phyloP scores from a whole-genome alignment of 108 stramenopile species.

The Cylindrotheca fusiformis region DNA sequence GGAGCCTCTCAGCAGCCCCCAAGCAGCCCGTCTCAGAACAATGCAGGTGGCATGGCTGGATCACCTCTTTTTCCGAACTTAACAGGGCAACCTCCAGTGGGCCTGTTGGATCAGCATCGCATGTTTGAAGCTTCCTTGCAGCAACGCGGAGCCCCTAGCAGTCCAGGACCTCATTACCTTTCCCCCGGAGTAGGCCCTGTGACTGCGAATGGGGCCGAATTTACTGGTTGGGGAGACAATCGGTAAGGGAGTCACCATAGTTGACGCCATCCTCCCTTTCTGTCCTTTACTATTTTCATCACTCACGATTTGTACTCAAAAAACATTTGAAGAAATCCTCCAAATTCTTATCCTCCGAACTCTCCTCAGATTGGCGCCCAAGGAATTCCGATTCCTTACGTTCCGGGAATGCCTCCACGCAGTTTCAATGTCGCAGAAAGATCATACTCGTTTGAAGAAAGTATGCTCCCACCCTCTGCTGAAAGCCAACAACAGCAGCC shows the following conservation, averaged over 20 bases:
- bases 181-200: constrained; percentile 12
- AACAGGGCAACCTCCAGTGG: constrained; percentile 6
- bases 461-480: constrained; percentile 32
- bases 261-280: too few relatives aligned
- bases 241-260: constrained; percentile 12
- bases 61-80: constrained; percentile 56
- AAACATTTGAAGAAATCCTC: neutral
- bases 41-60: constrained; percentile 24
- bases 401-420: constrained; percentile 32
- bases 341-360: constrained; percentile 13
- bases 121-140: constrained; percentile 17
- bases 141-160: constrained; percentile 13
- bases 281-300: too few relatives aligned
- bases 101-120: constrained; percentile 11
- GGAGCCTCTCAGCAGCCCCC: constrained; percentile 17
- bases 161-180: constrained; percentile 24
- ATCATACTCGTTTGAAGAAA: constrained; percentile 55
- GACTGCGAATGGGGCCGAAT: constrained; percentile 6
- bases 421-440: constrained; percentile 15
- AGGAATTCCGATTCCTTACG: constrained; percentile 32
- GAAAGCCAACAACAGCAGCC: constrained; percentile 19
- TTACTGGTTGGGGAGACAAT: constrained; percentile 29
- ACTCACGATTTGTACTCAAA: too few relatives aligned
- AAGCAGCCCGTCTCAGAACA: constrained; percentile 26
- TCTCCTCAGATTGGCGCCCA: constrained; percentile 25